phyloP scores from a whole-genome alignment of 805 yeast species.

The Starmera quercuum region DNA sequence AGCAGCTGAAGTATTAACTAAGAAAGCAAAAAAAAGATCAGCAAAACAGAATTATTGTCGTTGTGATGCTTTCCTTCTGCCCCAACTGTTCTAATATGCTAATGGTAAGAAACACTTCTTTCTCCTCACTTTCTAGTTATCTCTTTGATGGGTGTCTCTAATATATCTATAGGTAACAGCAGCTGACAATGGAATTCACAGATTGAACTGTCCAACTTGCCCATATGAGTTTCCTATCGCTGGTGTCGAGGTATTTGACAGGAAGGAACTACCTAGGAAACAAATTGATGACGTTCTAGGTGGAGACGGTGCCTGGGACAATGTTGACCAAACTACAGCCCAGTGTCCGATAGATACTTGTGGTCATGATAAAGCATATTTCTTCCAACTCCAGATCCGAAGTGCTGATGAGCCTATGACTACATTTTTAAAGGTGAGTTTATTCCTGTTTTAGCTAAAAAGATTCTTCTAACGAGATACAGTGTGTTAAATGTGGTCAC shows the following conservation, averaged over 20 bases:
- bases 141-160: too few species aligned
- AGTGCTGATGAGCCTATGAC: constrained; percentile 99
- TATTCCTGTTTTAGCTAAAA: background rate
- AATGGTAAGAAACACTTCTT: constrained; percentile 32
- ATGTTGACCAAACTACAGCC: constrained; percentile 90
- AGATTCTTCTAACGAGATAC: background rate
- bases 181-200: constrained; percentile 50
- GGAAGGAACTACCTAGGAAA: constrained; percentile 77
- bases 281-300: constrained; percentile 95
- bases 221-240: constrained; percentile 89
- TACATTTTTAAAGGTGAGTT: constrained; percentile 67
- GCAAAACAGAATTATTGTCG: too few species aligned
- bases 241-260: constrained; percentile 78
- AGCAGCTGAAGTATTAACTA: too few species aligned
- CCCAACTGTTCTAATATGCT: constrained; percentile 94
- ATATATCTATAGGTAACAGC: constrained; percentile 38
- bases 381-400: constrained; percentile 92
- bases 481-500: constrained; percentile 83
- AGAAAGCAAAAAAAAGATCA: too few species aligned
- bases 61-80: constrained; percentile 80
- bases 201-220: constrained; percentile 87
- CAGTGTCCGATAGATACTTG: constrained; percentile 88
- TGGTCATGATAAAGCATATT: constrained; percentile 87
- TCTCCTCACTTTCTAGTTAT: too few species aligned
- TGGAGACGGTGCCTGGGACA: constrained; percentile 97